A percentile compares a stretch with the other conserved stretches of the same genome.
phyloP scores from a whole-genome alignment of 352 stramenopile genomes.

The Phytophthora europaea region DNA sequence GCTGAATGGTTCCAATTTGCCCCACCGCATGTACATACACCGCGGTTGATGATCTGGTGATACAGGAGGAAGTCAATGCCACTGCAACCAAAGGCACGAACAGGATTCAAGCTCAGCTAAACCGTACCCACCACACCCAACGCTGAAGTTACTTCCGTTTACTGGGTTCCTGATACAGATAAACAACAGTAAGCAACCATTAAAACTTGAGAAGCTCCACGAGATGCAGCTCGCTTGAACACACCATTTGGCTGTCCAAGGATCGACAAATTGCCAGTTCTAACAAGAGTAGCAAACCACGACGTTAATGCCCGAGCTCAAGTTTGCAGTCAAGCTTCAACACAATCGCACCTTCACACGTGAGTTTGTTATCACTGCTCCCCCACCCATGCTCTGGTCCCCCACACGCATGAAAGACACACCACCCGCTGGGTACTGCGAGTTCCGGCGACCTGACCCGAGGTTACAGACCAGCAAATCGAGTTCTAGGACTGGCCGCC shows the following conservation, averaged over 20 bases:
- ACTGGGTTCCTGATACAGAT: constrained; percentile 29
- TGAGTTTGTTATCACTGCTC: constrained; percentile 12
- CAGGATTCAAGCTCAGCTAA: not conserved
- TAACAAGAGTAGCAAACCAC: constrained; percentile 5
- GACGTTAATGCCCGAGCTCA: not conserved
- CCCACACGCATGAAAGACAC: constrained; percentile 28
- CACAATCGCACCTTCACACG: constrained; percentile 19
- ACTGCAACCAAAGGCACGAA: not conserved
- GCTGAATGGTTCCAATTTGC: constrained; percentile 7
- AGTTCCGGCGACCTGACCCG: constrained; percentile 11
- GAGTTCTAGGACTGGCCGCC: constrained; percentile 38
- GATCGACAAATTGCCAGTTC: constrained; percentile 37
- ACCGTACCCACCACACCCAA: constrained; percentile 42
- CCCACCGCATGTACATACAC: constrained; percentile 33
- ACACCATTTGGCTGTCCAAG: constrained; percentile 46
- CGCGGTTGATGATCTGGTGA: constrained; percentile 23
- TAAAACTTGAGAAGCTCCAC: not conserved
- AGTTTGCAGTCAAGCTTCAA: not conserved
- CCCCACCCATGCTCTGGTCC: constrained; percentile 6
- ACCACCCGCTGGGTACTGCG: constrained; percentile 11
- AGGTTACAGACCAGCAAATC: constrained; percentile 40
- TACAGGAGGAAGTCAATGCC: not conserved
- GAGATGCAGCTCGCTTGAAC: not conserved
- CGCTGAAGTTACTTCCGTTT: constrained; percentile 36
- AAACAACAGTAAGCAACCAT: not conserved